Evolutionary conservation across 2,329 filamentous ascomycete species (phyloP).

Genomic region (Claviceps pazoutovae): DNA sequence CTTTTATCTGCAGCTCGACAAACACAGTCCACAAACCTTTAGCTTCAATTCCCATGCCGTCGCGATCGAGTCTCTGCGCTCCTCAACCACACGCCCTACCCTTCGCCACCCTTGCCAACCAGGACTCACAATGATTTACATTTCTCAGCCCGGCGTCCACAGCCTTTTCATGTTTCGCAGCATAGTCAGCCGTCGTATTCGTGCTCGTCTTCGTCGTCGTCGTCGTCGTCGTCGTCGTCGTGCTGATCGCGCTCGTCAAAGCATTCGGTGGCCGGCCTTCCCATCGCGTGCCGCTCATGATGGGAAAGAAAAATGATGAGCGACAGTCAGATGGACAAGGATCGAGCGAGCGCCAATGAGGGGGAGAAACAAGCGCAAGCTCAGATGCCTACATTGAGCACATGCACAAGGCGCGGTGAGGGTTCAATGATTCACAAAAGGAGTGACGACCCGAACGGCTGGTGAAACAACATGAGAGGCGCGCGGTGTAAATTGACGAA

Average conservation of each 20-base stretch:
- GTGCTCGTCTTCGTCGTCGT: neutral
- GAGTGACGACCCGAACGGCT: neutral
- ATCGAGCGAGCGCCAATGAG: slow-evolving; percentile 1
- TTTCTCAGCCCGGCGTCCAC: slow-evolving; percentile 66
- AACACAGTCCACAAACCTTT: slow-evolving; percentile 1
- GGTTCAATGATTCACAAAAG: neutral
- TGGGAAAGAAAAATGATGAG: slow-evolving; percentile 2
- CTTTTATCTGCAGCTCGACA: slow-evolving; percentile 49
- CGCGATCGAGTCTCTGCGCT: neutral
- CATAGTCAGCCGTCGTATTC: neutral
- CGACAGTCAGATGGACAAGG: neutral
- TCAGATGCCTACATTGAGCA: slow-evolving; percentile 3
- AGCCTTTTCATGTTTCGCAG: slow-evolving; percentile 13
- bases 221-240: neutral
- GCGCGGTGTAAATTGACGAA: no score
- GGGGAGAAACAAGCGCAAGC: neutral
- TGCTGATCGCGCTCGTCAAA: neutral
- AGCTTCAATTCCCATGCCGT: neutral
- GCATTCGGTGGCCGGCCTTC: slow-evolving; percentile 16
- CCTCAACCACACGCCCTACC: neutral
- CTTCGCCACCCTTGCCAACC: no score
- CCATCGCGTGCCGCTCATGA: slow-evolving; percentile 20
- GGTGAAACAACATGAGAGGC: no score
- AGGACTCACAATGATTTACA: slow-evolving; percentile 55
- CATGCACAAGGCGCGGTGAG: neutral